Evolutionary conservation across 2,329 filamentous ascomycete genomes (phyloP), one percentile per base, ranked within the genome.

Genomic region (Davidsoniella virescens): DNA sequence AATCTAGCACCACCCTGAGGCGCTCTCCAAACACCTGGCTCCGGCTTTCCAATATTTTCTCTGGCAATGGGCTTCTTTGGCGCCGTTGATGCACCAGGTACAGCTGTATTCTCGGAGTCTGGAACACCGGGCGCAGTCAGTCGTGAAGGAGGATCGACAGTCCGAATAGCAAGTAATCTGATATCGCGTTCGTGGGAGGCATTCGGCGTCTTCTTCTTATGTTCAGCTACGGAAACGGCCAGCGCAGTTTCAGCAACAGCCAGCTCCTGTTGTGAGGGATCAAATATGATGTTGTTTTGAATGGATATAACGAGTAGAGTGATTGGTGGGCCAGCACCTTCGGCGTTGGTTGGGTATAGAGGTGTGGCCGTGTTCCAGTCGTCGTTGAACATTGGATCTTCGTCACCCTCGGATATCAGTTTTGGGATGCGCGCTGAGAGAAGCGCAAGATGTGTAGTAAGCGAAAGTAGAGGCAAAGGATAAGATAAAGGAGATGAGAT

Each of bases 311-410:
- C 87, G 9, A 98, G 80, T 17, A 98, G 74, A 3, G 90, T 95
- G 51, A 98, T 76, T 0, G 92, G 87, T 4, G 92, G 92, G 45
- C 81, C 76, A 9, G 69, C 62, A 0, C 59, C 58, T 4, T 53
- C 40, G 18, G 58, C 55, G 3, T 57, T 59, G 12, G 64, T 61
- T 1, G 80, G 75, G 67, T 93, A 98, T 26, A 98, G 69, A 52
- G 79, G 80, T 16, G 78, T 73, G 1, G 87, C 80, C 14, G 83
- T 84, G 56, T 84, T 86, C 92, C 92, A 98, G 68, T 98, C 92
- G 66, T 98, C 92, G 67, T 95, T 84, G 66, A 98, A 98, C 62
- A 95, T 80, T 10, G 92, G 92, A 59, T 98, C 92, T 67, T 98
- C 92, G 66, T 96, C 90, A 52, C 78, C 77, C 64, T 94, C 84